Evolutionary conservation across 208 protist genomes (phyloP), one percentile per base, ranked within the genome.

Genomic region (Lotmaria passim): DNA sequence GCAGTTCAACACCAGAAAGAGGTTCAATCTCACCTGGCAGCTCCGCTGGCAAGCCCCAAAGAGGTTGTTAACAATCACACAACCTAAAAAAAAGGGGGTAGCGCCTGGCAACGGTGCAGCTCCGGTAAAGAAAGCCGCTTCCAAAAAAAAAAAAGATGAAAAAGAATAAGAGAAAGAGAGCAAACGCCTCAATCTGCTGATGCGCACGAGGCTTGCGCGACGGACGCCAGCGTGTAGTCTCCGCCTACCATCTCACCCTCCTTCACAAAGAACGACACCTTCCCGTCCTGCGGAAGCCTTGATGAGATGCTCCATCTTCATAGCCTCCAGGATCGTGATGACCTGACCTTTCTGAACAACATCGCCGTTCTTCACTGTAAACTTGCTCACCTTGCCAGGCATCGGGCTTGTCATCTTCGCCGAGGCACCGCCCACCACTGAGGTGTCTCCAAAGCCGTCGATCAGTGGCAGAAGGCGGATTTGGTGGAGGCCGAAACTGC

Each of bases 251-350:
- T 77, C 10, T 78, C 75, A 28, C 77, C 84, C 36, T 85, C 79
- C 24, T 81, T 87, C 21, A 81, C 72, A 28, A 52, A 65, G 23
- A 94, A 76, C 6, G 38, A 52, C n/a, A 89, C 70, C 55, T 61
- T 65, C 34, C 90, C 90, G 51, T 83, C 75, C 53, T 60, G 63
- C 12, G 83, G 30, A 58, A 7, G 87, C 78, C 57, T 78, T 84
- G 55, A 98, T 71, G 11, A 79, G 78, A 59, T 95, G 88, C 68
- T 98, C 97, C 96, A 99, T 99, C 83, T 99, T 99, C 97, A 99
- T 99, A 6, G 96, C 96, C 73, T 98, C 96, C 55, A 99, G 68
- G 0, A 97, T 85, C 38, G 98, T 48, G 17, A 99, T 55, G 30
- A 90, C 61, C 34, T 97, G 63, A 28, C 95, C 97, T 30, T 82